Evolutionary conservation across 345 rosid species (phyloP), one percentile per base, ranked within the genome.

Genomic region (Pseudoturritis turrita): DNA sequence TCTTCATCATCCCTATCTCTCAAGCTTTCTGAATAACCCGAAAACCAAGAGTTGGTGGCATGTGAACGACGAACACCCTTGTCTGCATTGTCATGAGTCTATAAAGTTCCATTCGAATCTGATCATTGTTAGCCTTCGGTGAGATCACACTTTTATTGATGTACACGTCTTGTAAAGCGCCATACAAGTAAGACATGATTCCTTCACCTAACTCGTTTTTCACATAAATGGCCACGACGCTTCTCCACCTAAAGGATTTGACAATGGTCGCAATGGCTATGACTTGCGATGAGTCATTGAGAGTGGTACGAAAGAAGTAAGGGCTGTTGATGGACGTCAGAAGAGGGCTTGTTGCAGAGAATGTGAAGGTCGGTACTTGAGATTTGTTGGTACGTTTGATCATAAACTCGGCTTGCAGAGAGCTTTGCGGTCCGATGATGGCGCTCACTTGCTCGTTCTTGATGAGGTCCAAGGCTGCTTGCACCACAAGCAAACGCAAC

Each of bases 51-150:
- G 21, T 19, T 0, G 74, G 28, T 22, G n/a, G 2, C 86, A 84
- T 80, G 64, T 89, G 86, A 22, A 86, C 78, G 3, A 87, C 0
- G 45, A 89, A 87, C 17, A 86, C 87, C 36, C 91, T 79, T 0
- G 87, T 81, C 45, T 82, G 91, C 85, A 7, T 81, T 0, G 83
- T 81, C 87, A 62, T 89, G 47, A 87, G 59, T 57, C 65, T 84
- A 44, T 73, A 49, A 3, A 89, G 80, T 64, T 83, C 81, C 10
- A 21, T 40, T 0, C 2, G 5, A 43, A 89, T 83, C 60, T 82
- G 78, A 15, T 77, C 82, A 59, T 81, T 80, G 1, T 63, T 71
- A 36, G 87, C 84, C 0, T 25, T 45, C 0, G 70, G 57, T 36
- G 87, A 57, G 37, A 89, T 81, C 22, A 35, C 55, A 43, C 80